Base-by-base conservation (phyloP, 192 early-diverging fungal species). In the Mortierella antarctica region DNA sequence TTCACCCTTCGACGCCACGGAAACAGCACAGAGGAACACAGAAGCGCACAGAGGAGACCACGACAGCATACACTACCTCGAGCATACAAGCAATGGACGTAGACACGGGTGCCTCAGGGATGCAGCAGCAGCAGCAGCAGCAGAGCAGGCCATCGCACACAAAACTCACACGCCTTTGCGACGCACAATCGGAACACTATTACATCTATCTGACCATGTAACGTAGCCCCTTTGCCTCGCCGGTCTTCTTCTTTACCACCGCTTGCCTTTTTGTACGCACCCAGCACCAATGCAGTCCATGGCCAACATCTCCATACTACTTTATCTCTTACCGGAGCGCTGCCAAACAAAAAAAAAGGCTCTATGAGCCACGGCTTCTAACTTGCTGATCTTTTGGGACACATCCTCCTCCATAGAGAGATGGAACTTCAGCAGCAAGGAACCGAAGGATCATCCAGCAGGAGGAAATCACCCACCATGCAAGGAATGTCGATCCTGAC, bases 181-280 rank as follows among this genome's bases (percentile, higher is more conserved):
- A 79, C 21, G 31, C 68, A 23, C 60, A 57, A 11, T 64, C 77
- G 20, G 77, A 80, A 23, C 52, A 62, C 31, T 72, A 51, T 21
- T 80, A 80, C 55, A 80, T 80, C 58, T 80, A 80, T 40, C 49
- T 80, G 39, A 80, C 70, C 41, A 47, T 80, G 77, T 80, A 80
- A 78, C 44, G 57, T 31, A 23, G 21, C 18, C 20, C 9, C 57
- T 9, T 31, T 31, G 31, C 31, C 31, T 31, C 31, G 31, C 31
- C 31, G 31, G 31, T 31, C 31, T 55, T 15, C 23, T 18, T 18
- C n/a, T n/a, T 12, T 55, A 12, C 54, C 11, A 55, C n/a, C 7
- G 9, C n/a, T 55, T 12, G 8, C 14, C 23, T 55, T 55, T 3
- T 55, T 3, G 9, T 55, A 15, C n/a, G 54, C n/a, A n/a, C 23